Evolutionary conservation across 208 protist species (phyloP).

Genomic region (Crithidia thermophila): DNA sequence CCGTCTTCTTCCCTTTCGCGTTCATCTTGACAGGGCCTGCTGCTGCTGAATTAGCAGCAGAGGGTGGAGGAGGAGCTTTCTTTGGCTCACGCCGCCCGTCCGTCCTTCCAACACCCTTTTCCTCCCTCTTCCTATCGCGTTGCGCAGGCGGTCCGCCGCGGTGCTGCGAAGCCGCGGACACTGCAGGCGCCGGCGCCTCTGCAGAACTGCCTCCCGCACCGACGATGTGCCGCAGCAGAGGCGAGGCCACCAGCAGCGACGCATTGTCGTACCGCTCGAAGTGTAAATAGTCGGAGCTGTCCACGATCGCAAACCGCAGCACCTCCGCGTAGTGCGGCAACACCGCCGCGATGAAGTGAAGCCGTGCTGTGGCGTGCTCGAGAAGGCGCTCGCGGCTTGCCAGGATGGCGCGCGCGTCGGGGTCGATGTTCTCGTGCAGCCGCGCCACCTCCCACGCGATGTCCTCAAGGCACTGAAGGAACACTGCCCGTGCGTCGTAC

Average conservation of each 20-base stretch:
- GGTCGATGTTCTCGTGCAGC: background rate
- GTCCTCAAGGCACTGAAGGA: slow-evolving; percentile 10
- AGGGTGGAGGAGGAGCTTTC: background rate
- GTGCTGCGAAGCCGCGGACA: background rate
- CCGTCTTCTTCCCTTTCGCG: background rate
- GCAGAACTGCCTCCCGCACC: background rate
- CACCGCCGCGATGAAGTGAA: background rate
- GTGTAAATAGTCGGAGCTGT: background rate
- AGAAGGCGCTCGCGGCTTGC: slow-evolving; percentile 1
- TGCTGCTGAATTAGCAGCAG: background rate
- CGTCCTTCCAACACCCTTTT: background rate
- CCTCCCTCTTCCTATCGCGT: background rate
- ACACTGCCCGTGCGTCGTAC: slow-evolving; percentile 24
- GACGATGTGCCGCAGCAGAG: background rate
- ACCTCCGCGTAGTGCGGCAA: background rate
- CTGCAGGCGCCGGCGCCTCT: background rate
- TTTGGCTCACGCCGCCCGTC: background rate
- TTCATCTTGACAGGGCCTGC: slow-evolving; percentile 4
- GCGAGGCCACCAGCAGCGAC: background rate
- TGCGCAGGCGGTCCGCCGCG: background rate
- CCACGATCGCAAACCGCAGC: background rate
- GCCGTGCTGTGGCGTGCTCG: background rate
- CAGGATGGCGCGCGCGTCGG: background rate
- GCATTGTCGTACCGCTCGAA: background rate
- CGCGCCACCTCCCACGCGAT: slow-evolving; percentile 6